phyloP scores from a whole-genome alignment of 805 yeast species.

The Candida boidinii region DNA sequence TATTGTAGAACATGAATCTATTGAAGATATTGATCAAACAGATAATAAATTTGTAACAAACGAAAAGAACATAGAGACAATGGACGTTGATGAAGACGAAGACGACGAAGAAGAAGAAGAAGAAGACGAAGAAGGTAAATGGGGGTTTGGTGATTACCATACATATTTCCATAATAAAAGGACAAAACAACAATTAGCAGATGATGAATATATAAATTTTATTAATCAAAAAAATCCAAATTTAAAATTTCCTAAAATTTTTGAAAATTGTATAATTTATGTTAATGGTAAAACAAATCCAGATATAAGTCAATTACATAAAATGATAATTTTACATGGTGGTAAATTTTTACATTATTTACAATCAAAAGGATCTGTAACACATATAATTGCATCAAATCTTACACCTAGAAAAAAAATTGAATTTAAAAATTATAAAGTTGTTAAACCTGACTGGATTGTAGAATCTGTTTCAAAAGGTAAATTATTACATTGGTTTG shows the following conservation, averaged over 20 bases:
- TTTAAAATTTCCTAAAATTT: conserved; percentile 32
- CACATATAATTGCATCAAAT: conserved; percentile 77
- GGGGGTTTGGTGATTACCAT: conserved; percentile 58
- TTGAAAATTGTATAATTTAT: conserved; percentile 55
- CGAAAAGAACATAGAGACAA: background rate
- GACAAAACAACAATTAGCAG: conserved; percentile 52
- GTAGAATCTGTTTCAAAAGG: conserved; percentile 47
- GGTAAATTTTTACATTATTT: conserved; percentile 68
- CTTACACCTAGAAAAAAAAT: conserved; percentile 68
- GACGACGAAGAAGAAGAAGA: conserved; percentile 7
- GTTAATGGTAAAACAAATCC: conserved; percentile 91
- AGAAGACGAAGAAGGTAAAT: conserved; percentile 28
- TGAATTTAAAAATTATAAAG: conserved; percentile 60
- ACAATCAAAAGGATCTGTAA: conserved; percentile 61
- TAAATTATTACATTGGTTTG: conserved; percentile 58
- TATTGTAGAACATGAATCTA: background rate
- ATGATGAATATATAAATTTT: conserved; percentile 42
- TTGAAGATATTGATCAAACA: conserved; percentile 1
- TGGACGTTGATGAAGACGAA: conserved; percentile 4
- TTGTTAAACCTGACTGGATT: conserved; percentile 81
- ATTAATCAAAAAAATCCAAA: conserved; percentile 28
- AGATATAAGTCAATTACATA: conserved; percentile 62
- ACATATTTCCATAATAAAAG: conserved; percentile 56
- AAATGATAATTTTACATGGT: conserved; percentile 66
- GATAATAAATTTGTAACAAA: conserved; percentile 1